Percentiles rank a stretch among this genome's conserved stretches.
phyloP scores from a whole-genome alignment of 2,329 filamentous ascomycete species.

The Tolypocladium ophioglossoides region DNA sequence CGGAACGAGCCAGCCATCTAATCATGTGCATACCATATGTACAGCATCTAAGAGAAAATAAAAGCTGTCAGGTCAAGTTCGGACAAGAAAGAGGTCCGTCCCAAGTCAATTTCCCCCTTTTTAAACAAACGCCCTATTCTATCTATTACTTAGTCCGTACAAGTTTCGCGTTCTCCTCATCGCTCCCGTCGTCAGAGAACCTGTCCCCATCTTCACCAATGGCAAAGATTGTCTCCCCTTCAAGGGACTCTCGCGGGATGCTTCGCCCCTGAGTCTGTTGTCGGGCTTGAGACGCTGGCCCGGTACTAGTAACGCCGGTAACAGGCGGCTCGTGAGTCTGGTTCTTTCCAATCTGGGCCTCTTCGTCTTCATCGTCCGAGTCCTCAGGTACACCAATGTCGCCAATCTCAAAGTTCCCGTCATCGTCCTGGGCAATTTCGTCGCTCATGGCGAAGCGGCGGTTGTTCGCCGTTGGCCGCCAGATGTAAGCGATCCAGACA shows the following conservation, averaged over 20 bases:
- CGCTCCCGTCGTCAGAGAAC: constrained; percentile 63
- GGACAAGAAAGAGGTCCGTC: not conserved
- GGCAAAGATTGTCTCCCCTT: constrained; percentile 93
- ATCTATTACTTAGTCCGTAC: constrained; percentile 36
- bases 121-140: not conserved
- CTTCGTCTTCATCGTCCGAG: constrained; percentile 44
- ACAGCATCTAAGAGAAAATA: not conserved
- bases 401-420: constrained; percentile 87
- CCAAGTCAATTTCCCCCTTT: not conserved
- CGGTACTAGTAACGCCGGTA: constrained; percentile 13
- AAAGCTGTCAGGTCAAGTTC: not conserved
- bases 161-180: constrained; percentile 37
- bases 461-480: constrained; percentile 95
- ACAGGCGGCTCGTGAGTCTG: constrained; percentile 11
- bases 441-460: constrained; percentile 97
- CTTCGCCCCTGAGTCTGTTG: constrained; percentile 11
- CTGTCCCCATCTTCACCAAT: constrained; percentile 78
- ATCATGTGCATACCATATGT: not conserved
- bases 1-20: not conserved
- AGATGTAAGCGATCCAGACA: constrained; percentile 86
- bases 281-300: constrained; percentile 11
- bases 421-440: constrained; percentile 96
- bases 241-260: constrained; percentile 47
- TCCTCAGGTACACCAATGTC: constrained; percentile 71
- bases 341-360: constrained; percentile 35